phyloP scores from a whole-genome alignment of 2,329 filamentous ascomycete genomes.

The Monilinia laxa region DNA sequence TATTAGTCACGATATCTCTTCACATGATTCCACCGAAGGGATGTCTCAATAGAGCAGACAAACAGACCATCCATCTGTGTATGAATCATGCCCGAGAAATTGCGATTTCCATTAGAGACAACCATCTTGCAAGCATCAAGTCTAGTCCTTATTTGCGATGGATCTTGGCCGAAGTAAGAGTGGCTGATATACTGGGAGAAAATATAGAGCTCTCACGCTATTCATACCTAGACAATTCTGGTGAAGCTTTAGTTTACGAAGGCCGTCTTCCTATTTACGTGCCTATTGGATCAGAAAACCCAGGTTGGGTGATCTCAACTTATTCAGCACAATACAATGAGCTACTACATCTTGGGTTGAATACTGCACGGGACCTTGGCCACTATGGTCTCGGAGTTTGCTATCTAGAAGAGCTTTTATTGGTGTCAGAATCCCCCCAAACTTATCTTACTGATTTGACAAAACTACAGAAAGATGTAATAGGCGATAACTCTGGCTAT shows the following conservation, averaged over 20 bases:
- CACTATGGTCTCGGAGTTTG: background rate
- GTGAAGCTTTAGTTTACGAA: background rate
- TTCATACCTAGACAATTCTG: background rate
- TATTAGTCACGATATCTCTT: background rate
- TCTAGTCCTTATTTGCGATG: constrained; percentile 9
- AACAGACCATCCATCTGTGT: background rate
- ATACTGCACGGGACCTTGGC: background rate
- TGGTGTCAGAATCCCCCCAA: background rate
- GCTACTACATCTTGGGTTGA: background rate
- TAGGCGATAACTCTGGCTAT: background rate
- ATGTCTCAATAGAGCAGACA: background rate
- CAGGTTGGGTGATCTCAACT: background rate
- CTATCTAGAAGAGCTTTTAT: background rate
- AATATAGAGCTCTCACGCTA: background rate
- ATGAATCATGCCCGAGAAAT: background rate
- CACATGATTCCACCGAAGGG: rapidly evolving
- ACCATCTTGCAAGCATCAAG: background rate
- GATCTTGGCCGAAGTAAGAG: background rate
- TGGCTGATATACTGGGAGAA: background rate
- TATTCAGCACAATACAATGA: background rate
- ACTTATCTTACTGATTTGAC: background rate
- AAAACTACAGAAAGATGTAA: background rate
- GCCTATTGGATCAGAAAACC: background rate
- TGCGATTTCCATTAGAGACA: background rate
- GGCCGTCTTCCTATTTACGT: background rate